Conservation (phyloP, 1,284 basidiomycete species). For the Cryptococcus sp. region DNA sequence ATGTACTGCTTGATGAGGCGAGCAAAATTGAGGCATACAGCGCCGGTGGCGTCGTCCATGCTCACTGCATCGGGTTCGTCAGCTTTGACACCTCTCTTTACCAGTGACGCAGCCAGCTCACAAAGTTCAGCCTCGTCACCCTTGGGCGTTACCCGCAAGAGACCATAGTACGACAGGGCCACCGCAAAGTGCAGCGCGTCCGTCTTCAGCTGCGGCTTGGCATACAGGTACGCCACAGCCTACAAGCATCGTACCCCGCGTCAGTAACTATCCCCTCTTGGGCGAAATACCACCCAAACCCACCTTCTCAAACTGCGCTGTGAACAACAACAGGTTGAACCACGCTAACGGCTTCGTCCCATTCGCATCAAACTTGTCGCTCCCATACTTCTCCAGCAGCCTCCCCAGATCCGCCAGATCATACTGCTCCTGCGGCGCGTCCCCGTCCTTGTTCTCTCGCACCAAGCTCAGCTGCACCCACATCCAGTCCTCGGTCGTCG, state of each 20-base stretch:
- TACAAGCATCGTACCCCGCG: slow-evolving; percentile 36
- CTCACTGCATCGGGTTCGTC: slow-evolving; percentile 54
- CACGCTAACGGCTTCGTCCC: slow-evolving; percentile 65
- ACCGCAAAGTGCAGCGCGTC: slow-evolving; percentile 95
- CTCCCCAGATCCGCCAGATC: slow-evolving; percentile 76
- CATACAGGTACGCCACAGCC: slow-evolving; percentile 88
- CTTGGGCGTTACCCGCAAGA: slow-evolving; percentile 78
- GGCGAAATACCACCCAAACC: slow-evolving; percentile 32
- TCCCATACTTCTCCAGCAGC: slow-evolving; percentile 81
- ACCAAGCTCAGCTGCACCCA: slow-evolving; percentile 91
- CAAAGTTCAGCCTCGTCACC: slow-evolving; percentile 76
- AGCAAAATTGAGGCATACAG: slow-evolving; percentile 65
- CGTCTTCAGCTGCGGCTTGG: slow-evolving; percentile 79
- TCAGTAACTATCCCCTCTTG: slow-evolving; percentile 1
- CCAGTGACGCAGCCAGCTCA: slow-evolving; percentile 52
- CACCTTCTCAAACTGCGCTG: slow-evolving; percentile 90
- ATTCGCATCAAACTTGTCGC: slow-evolving; percentile 84
- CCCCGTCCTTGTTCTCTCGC: slow-evolving; percentile 63
- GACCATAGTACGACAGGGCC: slow-evolving; percentile 87
- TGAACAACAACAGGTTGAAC: slow-evolving; percentile 86
- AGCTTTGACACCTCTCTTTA: background rate
- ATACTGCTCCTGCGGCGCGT: slow-evolving; percentile 56
- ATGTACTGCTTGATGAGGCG: slow-evolving; percentile 91
- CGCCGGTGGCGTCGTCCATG: slow-evolving; percentile 53
- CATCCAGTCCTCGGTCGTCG: slow-evolving; percentile 95